A percentile compares a stretch with the other conserved stretches of the same genome.
These are phyloP conservation scores for Cladosporium phlei DNA, from an alignment of 2,329 filamentous ascomycete genomes.

Conservation along the genomic window DNA sequence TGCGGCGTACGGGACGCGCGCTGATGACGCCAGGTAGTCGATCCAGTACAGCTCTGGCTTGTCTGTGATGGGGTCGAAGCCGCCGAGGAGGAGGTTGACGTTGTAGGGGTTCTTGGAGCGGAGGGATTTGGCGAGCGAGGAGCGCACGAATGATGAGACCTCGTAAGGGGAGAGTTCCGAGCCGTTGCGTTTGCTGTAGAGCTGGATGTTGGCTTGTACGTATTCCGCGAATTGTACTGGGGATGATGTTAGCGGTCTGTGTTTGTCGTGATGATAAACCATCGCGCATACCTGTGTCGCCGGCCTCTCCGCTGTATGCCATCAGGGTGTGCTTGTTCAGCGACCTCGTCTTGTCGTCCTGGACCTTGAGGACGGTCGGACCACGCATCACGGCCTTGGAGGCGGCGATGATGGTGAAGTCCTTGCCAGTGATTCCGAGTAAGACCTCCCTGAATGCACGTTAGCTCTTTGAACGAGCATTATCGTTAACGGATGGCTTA, in stretches of 20 bases:
- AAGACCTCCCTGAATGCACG: conserved; percentile 66
- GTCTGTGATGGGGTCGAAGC: conserved; percentile 84
- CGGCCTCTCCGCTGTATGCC: conserved; percentile 92
- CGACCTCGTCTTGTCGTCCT: conserved; percentile 91
- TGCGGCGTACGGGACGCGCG: conserved; percentile 86
- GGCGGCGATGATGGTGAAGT: conserved; percentile 96
- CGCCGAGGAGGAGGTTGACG: conserved; percentile 91
- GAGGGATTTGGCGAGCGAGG: conserved; percentile 84
- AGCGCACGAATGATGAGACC: conserved; percentile 87
- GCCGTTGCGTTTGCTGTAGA: conserved; percentile 98
- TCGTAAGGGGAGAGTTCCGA: conserved; percentile 85
- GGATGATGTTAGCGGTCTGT: neutral
- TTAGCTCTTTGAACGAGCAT: neutral
- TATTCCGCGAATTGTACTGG: conserved; percentile 98
- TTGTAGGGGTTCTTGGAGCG: conserved; percentile 92
- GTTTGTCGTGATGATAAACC: neutral
- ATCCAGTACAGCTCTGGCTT: conserved; percentile 95
- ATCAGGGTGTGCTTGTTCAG: conserved; percentile 93
- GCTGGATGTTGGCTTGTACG: conserved; percentile 95
- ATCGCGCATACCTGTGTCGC: conserved; percentile 70
- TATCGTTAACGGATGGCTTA: neutral
- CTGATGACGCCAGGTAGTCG: conserved; percentile 88
- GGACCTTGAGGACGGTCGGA: conserved; percentile 88
- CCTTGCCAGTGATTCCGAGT: conserved; percentile 96
- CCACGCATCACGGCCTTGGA: conserved; percentile 98